Conservation (phyloP, 495 filamentous ascomycete genomes). For the Penicillium herquei region DNA sequence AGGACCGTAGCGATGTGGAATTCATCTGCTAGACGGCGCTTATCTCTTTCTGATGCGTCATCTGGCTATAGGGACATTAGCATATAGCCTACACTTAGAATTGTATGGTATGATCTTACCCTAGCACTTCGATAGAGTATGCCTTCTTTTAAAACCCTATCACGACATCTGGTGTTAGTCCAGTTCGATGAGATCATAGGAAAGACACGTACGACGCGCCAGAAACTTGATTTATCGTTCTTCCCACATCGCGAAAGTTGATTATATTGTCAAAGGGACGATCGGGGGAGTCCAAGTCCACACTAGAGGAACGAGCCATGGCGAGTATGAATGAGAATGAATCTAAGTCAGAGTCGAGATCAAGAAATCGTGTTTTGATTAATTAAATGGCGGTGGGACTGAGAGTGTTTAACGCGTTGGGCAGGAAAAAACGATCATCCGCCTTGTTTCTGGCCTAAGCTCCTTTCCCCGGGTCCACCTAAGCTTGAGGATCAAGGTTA, state of each 20-base stretch:
- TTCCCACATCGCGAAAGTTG: constrained; percentile 86
- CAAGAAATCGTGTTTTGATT: not conserved
- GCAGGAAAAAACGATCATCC: constrained; percentile 12
- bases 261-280: constrained; percentile 63
- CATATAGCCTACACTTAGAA: too few relatives aligned
- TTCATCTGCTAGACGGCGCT: constrained; percentile 55
- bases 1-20: constrained; percentile 68
- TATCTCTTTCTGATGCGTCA: constrained; percentile 66
- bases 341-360: not conserved
- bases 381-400: constrained; percentile 29
- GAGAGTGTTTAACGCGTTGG: constrained; percentile 16
- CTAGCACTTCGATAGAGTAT: constrained; percentile 71
- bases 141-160: constrained; percentile 65
- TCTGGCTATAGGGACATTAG: too few relatives aligned
- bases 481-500: not conserved
- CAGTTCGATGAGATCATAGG: not conserved
- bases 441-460: constrained; percentile 17
- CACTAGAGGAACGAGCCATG: constrained; percentile 34
- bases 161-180: not conserved
- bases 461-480: constrained; percentile 16
- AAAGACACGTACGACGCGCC: constrained; percentile 47
- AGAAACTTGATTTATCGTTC: constrained; percentile 61
- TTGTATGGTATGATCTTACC: too few relatives aligned
- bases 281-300: constrained; percentile 43
- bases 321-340: not conserved